A percentile compares a stretch with the other conserved stretches of the same genome.
phyloP scores from a whole-genome alignment of 2,329 filamentous ascomycete species.

The Fusarium buxicola region DNA sequence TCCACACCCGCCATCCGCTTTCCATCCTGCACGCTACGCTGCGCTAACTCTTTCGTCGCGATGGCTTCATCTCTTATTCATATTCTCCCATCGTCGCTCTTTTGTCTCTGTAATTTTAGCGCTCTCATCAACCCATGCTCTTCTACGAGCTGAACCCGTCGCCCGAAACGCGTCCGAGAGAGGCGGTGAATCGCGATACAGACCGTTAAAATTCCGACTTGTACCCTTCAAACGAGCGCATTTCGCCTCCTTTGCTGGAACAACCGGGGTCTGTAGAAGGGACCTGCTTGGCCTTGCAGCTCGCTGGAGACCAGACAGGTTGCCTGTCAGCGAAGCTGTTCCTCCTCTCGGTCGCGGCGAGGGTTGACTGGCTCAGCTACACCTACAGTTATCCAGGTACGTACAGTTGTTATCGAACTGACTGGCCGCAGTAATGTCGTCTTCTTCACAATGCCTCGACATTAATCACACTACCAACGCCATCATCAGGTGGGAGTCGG shows the following conservation, averaged over 20 bases:
- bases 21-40: too few species aligned
- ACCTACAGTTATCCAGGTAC: too few species aligned
- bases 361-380: neutral
- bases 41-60: neutral
- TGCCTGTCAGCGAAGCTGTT: slow-evolving; percentile 34
- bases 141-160: neutral
- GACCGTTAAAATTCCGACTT: slow-evolving; percentile 27
- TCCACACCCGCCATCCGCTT: too few species aligned
- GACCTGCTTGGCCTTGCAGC: slow-evolving; percentile 24
- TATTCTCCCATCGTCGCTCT: too few species aligned
- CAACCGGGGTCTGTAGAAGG: slow-evolving; percentile 32
- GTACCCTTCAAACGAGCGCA: slow-evolving; percentile 24
- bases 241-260: too few species aligned
- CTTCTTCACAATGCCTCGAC: slow-evolving; percentile 13
- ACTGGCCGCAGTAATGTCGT: slow-evolving; percentile 20
- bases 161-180: slow-evolving; percentile 2
- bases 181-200: slow-evolving; percentile 8
- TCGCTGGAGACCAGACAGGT: slow-evolving; percentile 24
- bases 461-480: slow-evolving; percentile 14
- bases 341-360: slow-evolving; percentile 9
- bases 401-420: slow-evolving; percentile 1
- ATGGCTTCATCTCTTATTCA: neutral
- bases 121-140: too few species aligned
- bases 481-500: slow-evolving; percentile 15
- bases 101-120: too few species aligned